Evolutionary conservation across 176 grass and related monocot genomes (phyloP).

Genomic region (Hordeum vulgare): MorexV3_pseudomolecules_assembly NC_058522.1:398031317-398031816

Average conservation of each 20-base stretch:
- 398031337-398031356: conserved; percentile 63
- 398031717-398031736: conserved; percentile 11
- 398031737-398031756: neutral
- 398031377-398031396: conserved; percentile 13
- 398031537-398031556: conserved; percentile 70
- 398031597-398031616: neutral
- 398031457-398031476: conserved; percentile 61
- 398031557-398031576: conserved; percentile 27
- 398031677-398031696: neutral
- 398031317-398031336: conserved; percentile 81
- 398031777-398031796: neutral
- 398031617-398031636: neutral
- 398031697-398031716: neutral
- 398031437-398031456: conserved; percentile 27
- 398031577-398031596: conserved; percentile 15
- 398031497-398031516: conserved; percentile 66
- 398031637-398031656: neutral
- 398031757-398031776: neutral
- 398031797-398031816: neutral
- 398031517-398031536: conserved; percentile 49
- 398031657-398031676: neutral
- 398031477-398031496: conserved; percentile 57
- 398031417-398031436: neutral
- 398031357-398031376: conserved; percentile 78
- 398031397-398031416: neutral